Percentiles rank a stretch among this genome's conserved stretches.
phyloP scores from a whole-genome alignment of 805 yeast species.

The Saccharomycopsis babjevae region DNA sequence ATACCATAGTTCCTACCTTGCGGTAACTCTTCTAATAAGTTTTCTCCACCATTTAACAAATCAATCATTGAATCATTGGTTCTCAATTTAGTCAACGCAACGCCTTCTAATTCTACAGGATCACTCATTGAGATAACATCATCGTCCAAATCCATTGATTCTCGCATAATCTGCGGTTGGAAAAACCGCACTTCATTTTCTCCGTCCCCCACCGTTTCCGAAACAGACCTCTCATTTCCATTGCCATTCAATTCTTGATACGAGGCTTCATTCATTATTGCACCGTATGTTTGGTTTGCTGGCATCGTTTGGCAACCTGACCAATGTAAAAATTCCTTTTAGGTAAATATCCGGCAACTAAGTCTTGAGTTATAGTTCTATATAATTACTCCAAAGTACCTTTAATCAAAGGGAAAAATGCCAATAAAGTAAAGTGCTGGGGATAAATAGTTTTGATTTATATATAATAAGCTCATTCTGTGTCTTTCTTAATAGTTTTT shows the following conservation, averaged over 20 bases:
- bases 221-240: not conserved
- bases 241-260: not conserved
- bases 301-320: not conserved
- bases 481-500: too few species aligned
- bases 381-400: too few species aligned
- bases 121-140: constrained; percentile 5
- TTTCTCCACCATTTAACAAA: constrained; percentile 5
- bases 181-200: not conserved
- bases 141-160: not conserved
- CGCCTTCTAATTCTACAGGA: constrained; percentile 12
- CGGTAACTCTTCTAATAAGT: constrained; percentile 35
- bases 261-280: not conserved
- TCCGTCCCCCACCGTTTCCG: not conserved
- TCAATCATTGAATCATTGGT: constrained; percentile 9
- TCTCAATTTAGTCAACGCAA: constrained; percentile 1
- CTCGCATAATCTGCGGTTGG: not conserved
- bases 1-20: constrained; percentile 70
- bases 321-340: not conserved
- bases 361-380: too few species aligned
- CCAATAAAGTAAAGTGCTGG: too few species aligned
- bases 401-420: too few species aligned
- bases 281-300: not conserved
- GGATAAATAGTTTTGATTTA: too few species aligned
- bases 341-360: too few species aligned
- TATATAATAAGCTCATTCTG: too few species aligned